These are phyloP conservation scores for Phytopythium oedochilum DNA, from an alignment of 352 stramenopile species.

Conservation along the genomic window DNA sequence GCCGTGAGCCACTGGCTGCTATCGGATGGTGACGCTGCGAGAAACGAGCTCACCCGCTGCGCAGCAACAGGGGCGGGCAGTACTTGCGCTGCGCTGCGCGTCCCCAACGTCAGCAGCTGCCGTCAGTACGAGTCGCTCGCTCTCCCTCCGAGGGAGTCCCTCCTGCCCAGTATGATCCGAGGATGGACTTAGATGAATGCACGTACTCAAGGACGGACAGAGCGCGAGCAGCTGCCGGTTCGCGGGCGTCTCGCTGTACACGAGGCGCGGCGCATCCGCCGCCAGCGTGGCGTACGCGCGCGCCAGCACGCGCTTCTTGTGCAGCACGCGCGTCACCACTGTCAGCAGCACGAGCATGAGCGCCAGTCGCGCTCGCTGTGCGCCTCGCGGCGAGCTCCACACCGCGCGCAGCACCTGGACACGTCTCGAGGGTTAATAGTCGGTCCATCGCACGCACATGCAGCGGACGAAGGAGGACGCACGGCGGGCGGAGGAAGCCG, in stretches of 20 bases:
- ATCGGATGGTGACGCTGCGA: too few relatives aligned
- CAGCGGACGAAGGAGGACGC: background rate
- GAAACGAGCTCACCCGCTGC: slow-evolving; percentile 47
- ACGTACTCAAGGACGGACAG: slow-evolving; percentile 49
- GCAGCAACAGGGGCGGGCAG: slow-evolving; percentile 47
- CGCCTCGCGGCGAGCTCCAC: background rate
- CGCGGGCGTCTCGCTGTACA: slow-evolving; percentile 26
- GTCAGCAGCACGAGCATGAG: background rate
- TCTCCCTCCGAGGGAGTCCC: too few relatives aligned
- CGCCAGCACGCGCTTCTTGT: slow-evolving; percentile 9
- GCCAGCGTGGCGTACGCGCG: slow-evolving; percentile 21
- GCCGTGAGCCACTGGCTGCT: too few relatives aligned
- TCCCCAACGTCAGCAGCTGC: background rate
- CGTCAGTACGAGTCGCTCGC: too few relatives aligned
- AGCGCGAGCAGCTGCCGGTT: slow-evolving; percentile 38
- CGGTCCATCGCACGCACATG: background rate
- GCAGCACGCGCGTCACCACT: background rate
- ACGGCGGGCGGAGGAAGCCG: background rate
- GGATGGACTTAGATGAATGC: too few relatives aligned
- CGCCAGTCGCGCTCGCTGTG: background rate
- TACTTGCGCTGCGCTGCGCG: slow-evolving; percentile 45
- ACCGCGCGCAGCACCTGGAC: background rate
- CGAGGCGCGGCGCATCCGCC: slow-evolving; percentile 30
- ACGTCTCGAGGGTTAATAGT: background rate
- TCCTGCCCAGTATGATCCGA: too few relatives aligned